Conservation (phyloP, 1,284 basidiomycete species). For the Rhodotorula sp. region DNA sequence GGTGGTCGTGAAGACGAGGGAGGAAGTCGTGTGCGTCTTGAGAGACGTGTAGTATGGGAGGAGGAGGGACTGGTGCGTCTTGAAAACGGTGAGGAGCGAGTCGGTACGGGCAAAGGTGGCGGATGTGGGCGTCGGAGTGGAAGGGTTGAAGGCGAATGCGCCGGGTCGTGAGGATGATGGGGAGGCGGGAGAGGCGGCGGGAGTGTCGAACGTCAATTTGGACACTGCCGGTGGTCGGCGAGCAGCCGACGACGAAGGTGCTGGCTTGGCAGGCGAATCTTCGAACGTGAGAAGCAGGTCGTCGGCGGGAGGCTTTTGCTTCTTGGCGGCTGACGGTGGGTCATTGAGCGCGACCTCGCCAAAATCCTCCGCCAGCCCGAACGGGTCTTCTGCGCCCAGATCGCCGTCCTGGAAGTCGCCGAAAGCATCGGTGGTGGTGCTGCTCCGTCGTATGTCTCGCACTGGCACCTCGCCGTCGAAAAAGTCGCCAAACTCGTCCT, state of each 20-base stretch:
- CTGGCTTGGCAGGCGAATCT: not conserved
- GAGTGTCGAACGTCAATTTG: constrained; percentile 25
- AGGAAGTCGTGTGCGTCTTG: constrained; percentile 43
- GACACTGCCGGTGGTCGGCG: constrained; percentile 6
- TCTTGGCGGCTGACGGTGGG: not conserved
- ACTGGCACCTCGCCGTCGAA: constrained; percentile 42
- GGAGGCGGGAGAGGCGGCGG: not conserved
- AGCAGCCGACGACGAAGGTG: not conserved
- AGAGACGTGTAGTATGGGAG: constrained; percentile 46
- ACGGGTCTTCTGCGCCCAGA: constrained; percentile 9
- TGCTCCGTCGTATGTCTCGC: not conserved
- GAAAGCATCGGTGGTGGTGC: constrained; percentile 54
- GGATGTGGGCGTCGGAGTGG: constrained; percentile 3
- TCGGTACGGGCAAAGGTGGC: not conserved
- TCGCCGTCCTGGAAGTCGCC: constrained; percentile 61
- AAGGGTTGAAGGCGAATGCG: constrained; percentile 15
- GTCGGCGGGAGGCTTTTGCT: constrained; percentile 2
- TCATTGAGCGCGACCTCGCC: constrained; percentile 8
- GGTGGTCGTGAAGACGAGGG: constrained; percentile 45
- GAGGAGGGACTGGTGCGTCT: constrained; percentile 38
- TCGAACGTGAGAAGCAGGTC: constrained; percentile 35
- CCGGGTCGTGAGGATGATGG: not conserved
- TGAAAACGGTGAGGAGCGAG: constrained; percentile 35
- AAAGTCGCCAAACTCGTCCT: constrained; percentile 92
- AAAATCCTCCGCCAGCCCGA: constrained; percentile 31